Percentiles rank a stretch among this genome's conserved stretches.
phyloP scores from a whole-genome alignment of 768 basidiomycete genomes.

The Kondoa malvinella region DNA sequence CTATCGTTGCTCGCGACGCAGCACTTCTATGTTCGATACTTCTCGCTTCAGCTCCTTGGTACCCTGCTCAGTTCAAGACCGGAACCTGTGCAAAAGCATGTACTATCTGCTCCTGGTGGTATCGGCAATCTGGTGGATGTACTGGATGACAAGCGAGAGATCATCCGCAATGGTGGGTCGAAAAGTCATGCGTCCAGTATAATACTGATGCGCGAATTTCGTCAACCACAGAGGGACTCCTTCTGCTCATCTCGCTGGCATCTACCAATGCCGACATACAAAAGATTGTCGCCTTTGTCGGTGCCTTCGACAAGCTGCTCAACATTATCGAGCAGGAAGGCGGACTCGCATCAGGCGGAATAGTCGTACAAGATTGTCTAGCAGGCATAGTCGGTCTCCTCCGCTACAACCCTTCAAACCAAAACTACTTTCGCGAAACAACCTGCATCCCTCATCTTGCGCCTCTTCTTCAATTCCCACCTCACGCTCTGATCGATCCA shows the following conservation, averaged over 20 bases:
- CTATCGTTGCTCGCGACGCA: constrained; percentile 57
- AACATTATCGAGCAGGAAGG: constrained; percentile 71
- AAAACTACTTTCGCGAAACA: constrained; percentile 96
- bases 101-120: constrained; percentile 67
- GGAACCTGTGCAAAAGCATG: constrained; percentile 69
- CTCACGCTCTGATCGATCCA: constrained; percentile 44
- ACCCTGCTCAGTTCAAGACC: constrained; percentile 66
- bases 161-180: constrained; percentile 63
- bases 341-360: constrained; percentile 67
- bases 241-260: constrained; percentile 61
- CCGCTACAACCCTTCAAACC: constrained; percentile 84
- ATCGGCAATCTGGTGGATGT: constrained; percentile 47
- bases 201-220: background rate
- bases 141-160: constrained; percentile 71
- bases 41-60: constrained; percentile 63
- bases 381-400: constrained; percentile 69
- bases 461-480: constrained; percentile 40
- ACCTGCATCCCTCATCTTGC: constrained; percentile 45
- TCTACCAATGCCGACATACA: constrained; percentile 79
- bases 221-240: constrained; percentile 51
- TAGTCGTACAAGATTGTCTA: constrained; percentile 69
- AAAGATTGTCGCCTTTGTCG: constrained; percentile 89
- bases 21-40: constrained; percentile 71
- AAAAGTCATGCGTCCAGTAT: constrained; percentile 10
- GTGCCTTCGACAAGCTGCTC: constrained; percentile 89